Conservation (phyloP, 768 basidiomycete genomes). For the Megacollybia marginata region DNA sequence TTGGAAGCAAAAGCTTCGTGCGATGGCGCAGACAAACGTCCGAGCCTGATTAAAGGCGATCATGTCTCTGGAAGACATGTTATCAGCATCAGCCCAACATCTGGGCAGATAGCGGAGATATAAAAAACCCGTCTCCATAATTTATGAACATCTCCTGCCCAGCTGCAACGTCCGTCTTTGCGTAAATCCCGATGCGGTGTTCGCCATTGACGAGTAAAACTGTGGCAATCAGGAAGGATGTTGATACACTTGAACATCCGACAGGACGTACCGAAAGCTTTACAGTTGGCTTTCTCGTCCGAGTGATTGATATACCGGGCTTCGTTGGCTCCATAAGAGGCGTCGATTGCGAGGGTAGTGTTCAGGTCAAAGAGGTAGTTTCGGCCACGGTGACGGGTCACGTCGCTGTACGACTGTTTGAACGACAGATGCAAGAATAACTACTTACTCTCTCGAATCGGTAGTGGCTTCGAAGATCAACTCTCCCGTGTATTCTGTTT, state of each 20-base stretch:
- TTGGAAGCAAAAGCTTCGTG: too few species aligned
- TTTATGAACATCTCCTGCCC: background rate
- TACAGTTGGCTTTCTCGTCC: constrained; percentile 31
- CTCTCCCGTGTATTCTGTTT: constrained; percentile 63
- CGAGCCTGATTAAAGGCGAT: too few species aligned
- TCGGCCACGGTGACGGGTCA: constrained; percentile 40
- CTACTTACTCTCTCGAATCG: constrained; percentile 42
- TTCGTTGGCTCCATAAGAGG: constrained; percentile 47
- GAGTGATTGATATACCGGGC: constrained; percentile 66
- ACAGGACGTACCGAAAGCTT: constrained; percentile 31
- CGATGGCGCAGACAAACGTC: too few species aligned
- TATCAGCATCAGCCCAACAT: too few species aligned
- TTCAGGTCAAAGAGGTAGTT: constrained; percentile 61
- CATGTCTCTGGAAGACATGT: too few species aligned
- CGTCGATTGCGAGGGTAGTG: constrained; percentile 40
- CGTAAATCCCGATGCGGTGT: constrained; percentile 58
- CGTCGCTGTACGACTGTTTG: constrained; percentile 22
- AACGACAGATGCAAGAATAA: background rate
- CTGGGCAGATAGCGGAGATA: too few species aligned
- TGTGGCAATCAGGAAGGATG: constrained; percentile 12
- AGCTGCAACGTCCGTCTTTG: constrained; percentile 9
- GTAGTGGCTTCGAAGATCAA: constrained; percentile 42
- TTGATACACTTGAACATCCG: background rate
- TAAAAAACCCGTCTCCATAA: background rate
- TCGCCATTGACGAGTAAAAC: constrained; percentile 59